Base-by-base conservation (phyloP, 768 basidiomycete species). In the Astraeus odoratus region DNA sequence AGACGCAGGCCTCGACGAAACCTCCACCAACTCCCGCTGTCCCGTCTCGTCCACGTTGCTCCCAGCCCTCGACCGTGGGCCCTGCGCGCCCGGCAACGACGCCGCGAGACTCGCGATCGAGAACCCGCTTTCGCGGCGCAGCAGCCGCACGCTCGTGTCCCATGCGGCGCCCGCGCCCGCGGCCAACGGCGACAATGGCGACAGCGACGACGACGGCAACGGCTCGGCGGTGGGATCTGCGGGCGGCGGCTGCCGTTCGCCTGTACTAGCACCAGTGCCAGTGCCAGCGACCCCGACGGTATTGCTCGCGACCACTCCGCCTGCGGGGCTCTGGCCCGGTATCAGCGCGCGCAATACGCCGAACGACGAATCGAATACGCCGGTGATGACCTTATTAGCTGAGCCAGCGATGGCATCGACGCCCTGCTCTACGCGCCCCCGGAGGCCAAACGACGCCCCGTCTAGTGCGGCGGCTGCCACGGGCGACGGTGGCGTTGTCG, bases 301-400 rank as follows among this genome's bases (percentile, higher is more conserved):
- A 13, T 37, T 37, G 20, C 18, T 22, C 1, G 9, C 36, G 4
- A 47, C 25, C 43, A 47, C 39, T 50, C 55, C 22, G 48, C 42
- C 23, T 48, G 48, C 18, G 52, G 52, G 9, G 46, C 52, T 53
- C 20, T 63, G 58, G 9, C 70, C 70, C 0, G 77, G 90, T 43
- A 94, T 72, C 34, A 93, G 69, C 4, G 88, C 82, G 15, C 88
- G 77, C 13, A 96, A 70, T 51, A 92, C 86, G 15, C 88, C 86
- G 64, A 94, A 92, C 2, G 87, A 89, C 0, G 89, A 80, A 59
- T 95, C 92, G 39, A 95, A 85, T 42, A 96, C 91, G 19, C 88
- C 92, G 5, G 75, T 81, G 42, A 90, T 65, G 38, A 84, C 79
- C 46, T 81, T 79, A 60, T 79, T 81, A 15, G 93, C 93, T 0